Conservation (phyloP, 805 yeast species). For the Pichia sporocuriosa region DNA sequence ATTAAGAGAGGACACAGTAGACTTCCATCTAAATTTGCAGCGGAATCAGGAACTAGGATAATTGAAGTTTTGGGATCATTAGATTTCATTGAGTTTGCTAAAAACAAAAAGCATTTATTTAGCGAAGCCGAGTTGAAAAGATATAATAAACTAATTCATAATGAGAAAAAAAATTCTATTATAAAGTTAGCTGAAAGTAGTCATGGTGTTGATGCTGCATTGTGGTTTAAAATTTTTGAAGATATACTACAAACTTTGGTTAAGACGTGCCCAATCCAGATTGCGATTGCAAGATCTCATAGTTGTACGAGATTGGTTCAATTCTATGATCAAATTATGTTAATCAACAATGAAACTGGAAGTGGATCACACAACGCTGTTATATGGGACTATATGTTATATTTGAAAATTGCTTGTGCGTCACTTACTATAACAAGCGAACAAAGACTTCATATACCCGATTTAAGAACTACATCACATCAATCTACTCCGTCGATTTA, state of each 20-base stretch:
- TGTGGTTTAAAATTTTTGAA: constrained; percentile 93
- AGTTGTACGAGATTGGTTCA: constrained; percentile 87
- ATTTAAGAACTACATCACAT: constrained; percentile 13
- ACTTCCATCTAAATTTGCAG: constrained; percentile 63
- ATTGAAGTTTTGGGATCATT: constrained; percentile 69
- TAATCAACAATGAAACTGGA: constrained; percentile 39
- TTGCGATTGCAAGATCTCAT: constrained; percentile 85
- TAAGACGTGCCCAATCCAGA: constrained; percentile 81
- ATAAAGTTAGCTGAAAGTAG: constrained; percentile 80
- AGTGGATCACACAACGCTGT: constrained; percentile 22
- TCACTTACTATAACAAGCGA: constrained; percentile 86
- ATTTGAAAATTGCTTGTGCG: constrained; percentile 84
- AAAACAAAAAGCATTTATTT: constrained; percentile 41
- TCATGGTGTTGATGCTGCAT: constrained; percentile 89
- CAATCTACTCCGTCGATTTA: constrained; percentile 22
- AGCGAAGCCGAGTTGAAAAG: constrained; percentile 77
- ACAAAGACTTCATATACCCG: constrained; percentile 59
- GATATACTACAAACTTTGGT: constrained; percentile 63
- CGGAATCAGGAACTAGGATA: constrained; percentile 68
- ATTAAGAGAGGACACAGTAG: constrained; percentile 40
- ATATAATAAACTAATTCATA: constrained; percentile 51
- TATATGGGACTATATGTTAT: constrained; percentile 48
- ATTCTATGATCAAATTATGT: constrained; percentile 62
- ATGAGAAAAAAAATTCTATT: constrained; percentile 59
- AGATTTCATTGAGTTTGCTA: constrained; percentile 60